Percentiles rank a stretch among this genome's conserved stretches.
Conservation (phyloP, 495 filamentous ascomycete species). For the Hypoxylon cercidicola region DNA sequence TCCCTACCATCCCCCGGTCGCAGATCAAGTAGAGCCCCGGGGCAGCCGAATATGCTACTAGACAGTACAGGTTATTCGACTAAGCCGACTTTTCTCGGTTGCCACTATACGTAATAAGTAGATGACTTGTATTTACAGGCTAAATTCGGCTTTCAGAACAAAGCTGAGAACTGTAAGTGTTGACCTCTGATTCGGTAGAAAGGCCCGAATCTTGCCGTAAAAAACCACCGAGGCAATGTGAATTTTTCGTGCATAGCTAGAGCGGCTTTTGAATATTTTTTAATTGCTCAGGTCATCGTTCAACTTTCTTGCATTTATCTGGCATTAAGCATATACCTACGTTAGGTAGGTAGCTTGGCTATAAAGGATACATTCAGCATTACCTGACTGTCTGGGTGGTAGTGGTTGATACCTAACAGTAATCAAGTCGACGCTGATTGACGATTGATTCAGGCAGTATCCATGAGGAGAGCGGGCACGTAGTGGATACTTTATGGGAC, state of each 20-base stretch:
- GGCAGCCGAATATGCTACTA: conserved; percentile 43
- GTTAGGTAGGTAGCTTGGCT: conserved; percentile 3
- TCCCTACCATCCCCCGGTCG: conserved; percentile 40
- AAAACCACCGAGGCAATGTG: conserved; percentile 39
- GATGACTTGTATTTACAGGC: conserved; percentile 34
- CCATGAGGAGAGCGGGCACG: background rate
- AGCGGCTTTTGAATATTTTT: conserved; percentile 15
- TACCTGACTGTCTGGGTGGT: background rate
- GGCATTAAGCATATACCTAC: conserved; percentile 1
- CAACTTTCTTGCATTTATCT: conserved; percentile 16
- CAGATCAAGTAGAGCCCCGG: conserved; percentile 39
- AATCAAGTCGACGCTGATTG: background rate
- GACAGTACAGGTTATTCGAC: conserved; percentile 1
- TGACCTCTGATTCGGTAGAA: conserved; percentile 35
- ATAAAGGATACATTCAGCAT: background rate
- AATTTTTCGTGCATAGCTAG: conserved; percentile 9
- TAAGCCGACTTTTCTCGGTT: conserved; percentile 7
- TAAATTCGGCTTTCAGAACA: conserved; percentile 38
- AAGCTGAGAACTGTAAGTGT: conserved; percentile 14
- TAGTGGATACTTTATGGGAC: background rate
- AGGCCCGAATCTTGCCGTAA: conserved; percentile 36
- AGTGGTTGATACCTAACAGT: background rate
- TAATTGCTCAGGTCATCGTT: conserved; percentile 32
- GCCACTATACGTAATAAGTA: conserved; percentile 12
- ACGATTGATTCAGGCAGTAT: background rate